A percentile compares a stretch with the other conserved stretches of the same genome.
Evolutionary conservation across 345 rosid species (phyloP).

Genomic region (Noccaea bulbosa): DNA sequence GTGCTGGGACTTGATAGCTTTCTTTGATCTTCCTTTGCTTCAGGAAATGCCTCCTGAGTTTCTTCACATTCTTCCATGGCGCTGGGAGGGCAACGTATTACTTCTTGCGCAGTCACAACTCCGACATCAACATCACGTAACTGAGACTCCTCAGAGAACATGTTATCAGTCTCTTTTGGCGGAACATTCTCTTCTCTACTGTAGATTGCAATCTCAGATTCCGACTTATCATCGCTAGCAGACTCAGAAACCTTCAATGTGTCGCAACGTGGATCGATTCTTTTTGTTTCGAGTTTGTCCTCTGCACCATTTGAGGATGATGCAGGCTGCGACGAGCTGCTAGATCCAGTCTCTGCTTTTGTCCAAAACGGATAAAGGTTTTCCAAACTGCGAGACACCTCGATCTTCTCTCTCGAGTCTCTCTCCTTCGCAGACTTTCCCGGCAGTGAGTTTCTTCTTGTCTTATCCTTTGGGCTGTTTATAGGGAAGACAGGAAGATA

Average conservation of each 20-base stretch:
- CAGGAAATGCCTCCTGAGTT: slow-evolving; percentile 31
- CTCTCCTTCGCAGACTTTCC: slow-evolving; percentile 49
- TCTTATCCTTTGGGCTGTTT: slow-evolving; percentile 61
- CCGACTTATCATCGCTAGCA: slow-evolving; percentile 45
- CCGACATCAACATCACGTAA: slow-evolving; percentile 45
- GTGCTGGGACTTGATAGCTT: slow-evolving; percentile 28
- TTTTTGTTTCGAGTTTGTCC: slow-evolving; percentile 70
- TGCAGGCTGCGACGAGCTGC: slow-evolving; percentile 48
- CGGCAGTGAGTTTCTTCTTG: slow-evolving; percentile 61
- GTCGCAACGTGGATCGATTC: slow-evolving; percentile 67
- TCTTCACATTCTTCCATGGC: slow-evolving; percentile 47
- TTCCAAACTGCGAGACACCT: slow-evolving; percentile 48
- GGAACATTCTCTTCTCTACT: slow-evolving; percentile 45
- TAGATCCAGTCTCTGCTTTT: slow-evolving; percentile 45
- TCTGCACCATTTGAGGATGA: slow-evolving; percentile 62
- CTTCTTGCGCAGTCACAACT: slow-evolving; percentile 39
- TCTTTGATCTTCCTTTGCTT: slow-evolving; percentile 31
- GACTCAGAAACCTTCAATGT: slow-evolving; percentile 51
- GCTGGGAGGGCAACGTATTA: slow-evolving; percentile 32
- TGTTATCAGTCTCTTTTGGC: slow-evolving; percentile 46
- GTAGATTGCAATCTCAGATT: slow-evolving; percentile 52
- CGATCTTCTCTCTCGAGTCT: slow-evolving; percentile 48
- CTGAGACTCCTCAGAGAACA: slow-evolving; percentile 41
- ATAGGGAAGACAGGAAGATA: slow-evolving; percentile 89
- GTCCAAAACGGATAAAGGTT: slow-evolving; percentile 43